A percentile compares a stretch with the other conserved stretches of the same genome.
Evolutionary conservation across 2,329 filamentous ascomycete species (phyloP).

Genomic region (Trichoderma koningiopsis): DNA sequence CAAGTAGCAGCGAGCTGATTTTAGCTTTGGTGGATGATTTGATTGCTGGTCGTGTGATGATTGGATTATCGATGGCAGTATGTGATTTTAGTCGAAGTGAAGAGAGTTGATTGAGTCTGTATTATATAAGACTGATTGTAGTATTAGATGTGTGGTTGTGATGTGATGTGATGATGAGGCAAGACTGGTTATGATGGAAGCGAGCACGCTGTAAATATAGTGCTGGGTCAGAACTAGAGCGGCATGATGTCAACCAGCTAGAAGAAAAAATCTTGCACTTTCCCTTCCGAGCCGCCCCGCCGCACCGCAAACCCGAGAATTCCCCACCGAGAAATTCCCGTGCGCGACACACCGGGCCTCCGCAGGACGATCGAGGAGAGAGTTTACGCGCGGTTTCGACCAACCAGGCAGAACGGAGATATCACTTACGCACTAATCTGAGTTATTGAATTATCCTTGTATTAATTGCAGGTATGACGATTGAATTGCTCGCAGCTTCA

Average conservation of each 20-base stretch:
- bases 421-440: neutral
- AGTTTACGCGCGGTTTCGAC: neutral
- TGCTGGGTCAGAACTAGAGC: neutral
- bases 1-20: neutral
- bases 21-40: neutral
- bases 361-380: neutral
- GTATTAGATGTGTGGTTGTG: neutral
- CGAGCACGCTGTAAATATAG: conserved; percentile 21
- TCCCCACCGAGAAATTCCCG: conserved; percentile 26
- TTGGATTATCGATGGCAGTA: neutral
- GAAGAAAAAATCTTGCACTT: neutral
- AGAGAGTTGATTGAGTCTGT: neutral
- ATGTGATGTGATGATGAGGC: neutral
- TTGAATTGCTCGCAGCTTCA: neutral
- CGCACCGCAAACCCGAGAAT: conserved; percentile 21
- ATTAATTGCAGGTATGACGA: neutral
- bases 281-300: conserved; percentile 27
- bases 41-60: neutral
- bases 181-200: conserved; percentile 5
- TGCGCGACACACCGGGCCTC: neutral
- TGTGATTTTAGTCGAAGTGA: no score
- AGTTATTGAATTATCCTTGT: neutral
- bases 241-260: conserved; percentile 25
- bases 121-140: neutral
- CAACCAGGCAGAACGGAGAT: neutral